Base-by-base conservation (phyloP, 306 rosid genomes). In the Purshia tridentata region DNA sequence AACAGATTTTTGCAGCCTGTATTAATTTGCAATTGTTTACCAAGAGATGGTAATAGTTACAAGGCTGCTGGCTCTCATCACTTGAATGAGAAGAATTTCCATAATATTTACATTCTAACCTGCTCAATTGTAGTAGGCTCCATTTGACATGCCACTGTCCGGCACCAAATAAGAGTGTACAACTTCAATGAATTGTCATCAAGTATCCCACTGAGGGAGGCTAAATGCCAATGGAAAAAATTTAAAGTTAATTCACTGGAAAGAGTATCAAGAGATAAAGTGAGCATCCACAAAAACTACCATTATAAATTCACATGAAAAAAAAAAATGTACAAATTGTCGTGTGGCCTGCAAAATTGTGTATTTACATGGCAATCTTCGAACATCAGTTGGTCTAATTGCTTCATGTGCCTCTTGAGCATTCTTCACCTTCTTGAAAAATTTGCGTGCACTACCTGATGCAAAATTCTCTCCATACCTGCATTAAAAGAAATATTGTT, bases 391-490 rank as follows among this genome's bases (percentile, higher is more conserved):
- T 12, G 99, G 96, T 80, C 99, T 91, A 77, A 94, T 94, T 48
- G 97, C 99, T 86, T 94, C 99, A 80, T 94, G 97, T 78, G 97
- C 99, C 87, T 94, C 99, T 82, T 94, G 98, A 70, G 99, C 97
- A 87, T 91, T 94, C 90, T 94, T 94, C 77, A 94, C 97, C 90
- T 94, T 94, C 80, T 87, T 94, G 80, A 80, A 89, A 82, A 85
- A 88, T 81, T 91, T 94, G 56, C 84, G 88, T 41, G 86, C 72
- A 84, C 70, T 83, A 51, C 52, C 87, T 60, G 95, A 56, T 60
- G 72, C 95, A 86, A 87, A 91, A 69, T 84, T 75, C 72, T 84
- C 80, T 41, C 99, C 99, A 62, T 88, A 94, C 88, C 99, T 94
- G 84, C 86, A 88, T 58, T 67, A 70, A 40, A 79, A 69, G 35